Evolutionary conservation across 2,329 filamentous ascomycete genomes (phyloP).

Genomic region (Lojkania enalia): DNA sequence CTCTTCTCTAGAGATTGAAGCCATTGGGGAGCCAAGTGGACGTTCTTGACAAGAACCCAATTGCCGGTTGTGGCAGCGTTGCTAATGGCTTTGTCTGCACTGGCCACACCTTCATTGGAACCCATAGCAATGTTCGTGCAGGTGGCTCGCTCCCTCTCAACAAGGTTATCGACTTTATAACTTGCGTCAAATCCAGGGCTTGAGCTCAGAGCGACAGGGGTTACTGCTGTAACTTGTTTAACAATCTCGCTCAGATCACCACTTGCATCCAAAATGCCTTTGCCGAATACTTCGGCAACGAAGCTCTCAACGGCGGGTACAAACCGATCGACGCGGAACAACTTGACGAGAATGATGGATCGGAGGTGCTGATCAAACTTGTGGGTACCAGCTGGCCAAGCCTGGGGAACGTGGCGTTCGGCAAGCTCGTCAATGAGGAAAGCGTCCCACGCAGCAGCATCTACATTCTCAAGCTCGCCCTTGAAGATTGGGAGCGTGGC

Average conservation of each 20-base stretch:
- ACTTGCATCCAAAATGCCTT: constrained; percentile 77
- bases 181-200: constrained; percentile 97
- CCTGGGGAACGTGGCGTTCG: constrained; percentile 77
- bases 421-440: constrained; percentile 87
- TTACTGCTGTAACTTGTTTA: constrained; percentile 77
- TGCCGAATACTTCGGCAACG: constrained; percentile 80
- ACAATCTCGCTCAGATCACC: constrained; percentile 87
- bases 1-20: constrained; percentile 96
- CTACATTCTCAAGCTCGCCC: constrained; percentile 66
- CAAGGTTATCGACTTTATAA: constrained; percentile 96
- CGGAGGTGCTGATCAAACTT: constrained; percentile 75
- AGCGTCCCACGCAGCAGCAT: constrained; percentile 70
- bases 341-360: constrained; percentile 86
- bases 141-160: constrained; percentile 76
- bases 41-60: constrained; percentile 99
- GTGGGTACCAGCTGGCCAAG: constrained; percentile 69
- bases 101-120: constrained; percentile 89
- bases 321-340: constrained; percentile 94
- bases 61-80: constrained; percentile 88
- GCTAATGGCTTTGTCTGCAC: constrained; percentile 92
- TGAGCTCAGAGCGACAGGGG: constrained; percentile 89
- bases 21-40: constrained; percentile 94
- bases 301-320: constrained; percentile 93
- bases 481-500: constrained; percentile 74
- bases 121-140: constrained; percentile 99